Evolutionary conservation across 495 filamentous ascomycete genomes (phyloP), one percentile per base, ranked within the genome.

Genomic region (Penicillium argentinense): DNA sequence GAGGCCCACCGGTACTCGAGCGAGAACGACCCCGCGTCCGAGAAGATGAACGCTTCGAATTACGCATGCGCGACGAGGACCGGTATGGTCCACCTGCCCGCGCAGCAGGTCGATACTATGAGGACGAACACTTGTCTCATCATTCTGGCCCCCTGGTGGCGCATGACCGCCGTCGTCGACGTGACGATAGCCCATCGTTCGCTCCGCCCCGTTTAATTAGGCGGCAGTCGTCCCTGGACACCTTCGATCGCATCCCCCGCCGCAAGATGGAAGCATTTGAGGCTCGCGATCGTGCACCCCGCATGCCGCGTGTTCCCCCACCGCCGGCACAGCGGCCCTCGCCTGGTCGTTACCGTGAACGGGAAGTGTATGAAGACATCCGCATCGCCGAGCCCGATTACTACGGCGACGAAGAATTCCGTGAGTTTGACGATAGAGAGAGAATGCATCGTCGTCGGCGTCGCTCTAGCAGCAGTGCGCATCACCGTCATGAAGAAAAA

Each of bases 151-250:
- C 70, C 8, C 57, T 73, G 36, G 60, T 73, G 27, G 47, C 65
- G 59, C 59, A 61, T 63, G 55, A 70, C 47, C 66, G 67, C 32
- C 68, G 64, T 34, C 70, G 62, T 30, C 71, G 63, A 33, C 66
- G 62, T 29, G 62, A 59, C 29, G 63, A 64, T 12, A 69, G 67
- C 36, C 69, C 72, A 21, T 69, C 76, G 18, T 55, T 63, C 39
- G 65, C 65, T 25, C 70, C 75, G 24, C 85, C 85, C n/a, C 76
- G 72, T 12, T 68, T 85, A 24, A 53, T 85, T 47, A 75, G 85
- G 45, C 73, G 85, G 9, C 84, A 86, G 54, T 86, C 82, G 13
- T 85, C 81, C 39, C 67, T 87, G 22, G 85, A 88, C 62, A 87
- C 85, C 0, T 88, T 85, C 55, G 85, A 89, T 67, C 80, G 85